Evolutionary conservation across 2,329 filamentous ascomycete genomes (phyloP), one percentile per base, ranked within the genome.

Genomic region (Nothopassalora personata): DNA sequence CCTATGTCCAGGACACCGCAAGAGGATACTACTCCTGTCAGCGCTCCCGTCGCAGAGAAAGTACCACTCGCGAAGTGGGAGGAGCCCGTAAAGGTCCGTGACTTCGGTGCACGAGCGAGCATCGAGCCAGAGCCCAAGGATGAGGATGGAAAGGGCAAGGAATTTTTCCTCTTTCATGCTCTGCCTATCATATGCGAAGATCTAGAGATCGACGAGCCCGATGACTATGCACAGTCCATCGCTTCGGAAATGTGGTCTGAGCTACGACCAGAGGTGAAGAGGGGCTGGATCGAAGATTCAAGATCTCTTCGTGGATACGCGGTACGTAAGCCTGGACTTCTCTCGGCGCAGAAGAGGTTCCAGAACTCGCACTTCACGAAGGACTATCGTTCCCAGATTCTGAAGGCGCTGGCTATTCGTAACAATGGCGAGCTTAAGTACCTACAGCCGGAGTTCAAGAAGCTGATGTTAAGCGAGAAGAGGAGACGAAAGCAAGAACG

Each of bases 381-480:
- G 28, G 39, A 54, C 39, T 54, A 54, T 47, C 34, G 53, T 13
- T 46, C 53, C 7, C 53, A 54, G 39, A 54, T 54, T 19, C 23
- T 54, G 34, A 54, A 47, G 39, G 39, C 39, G 9, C 31, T 46
- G 9, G 53, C 53, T n/a, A 13, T 46, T 19, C 36, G 53, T 13
- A 54, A 54, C 28, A 39, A 39, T 19, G 53, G 53, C 3, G 53
- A 54, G 39, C 28, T 54, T 5, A 54, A 54, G 27, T 54, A 54
- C 43, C 53, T 54, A 4, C 53, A 54, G 27, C 53, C 36, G 13
- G 53, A 54, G 23, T 47, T 46, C 23, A 33, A 46, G 8, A 54
- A 54, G 53, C 28, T 54, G 4, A 30, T 54, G 34, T n/a, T 39
- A 8, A 33, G 4, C 9, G 53, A 54, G 39, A 54, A 31, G 53